Conservation (phyloP, 140 eudicot genomes). For the Flaveria floridana region DNA sequence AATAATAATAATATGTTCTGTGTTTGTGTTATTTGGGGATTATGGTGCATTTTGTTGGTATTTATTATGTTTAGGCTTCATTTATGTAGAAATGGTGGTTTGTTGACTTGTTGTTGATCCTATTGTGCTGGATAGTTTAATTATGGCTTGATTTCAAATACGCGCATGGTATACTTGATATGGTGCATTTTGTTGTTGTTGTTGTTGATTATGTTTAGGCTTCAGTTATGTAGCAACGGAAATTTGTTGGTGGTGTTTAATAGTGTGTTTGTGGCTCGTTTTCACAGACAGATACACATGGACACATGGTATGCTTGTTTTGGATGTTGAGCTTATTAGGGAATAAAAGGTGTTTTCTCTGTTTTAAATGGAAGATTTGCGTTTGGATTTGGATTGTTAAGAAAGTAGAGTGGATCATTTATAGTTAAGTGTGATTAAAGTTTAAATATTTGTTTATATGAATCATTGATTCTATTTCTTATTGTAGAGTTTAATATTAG, state of each 20-base stretch:
- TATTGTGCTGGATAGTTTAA: background rate
- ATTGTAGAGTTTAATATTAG: background rate
- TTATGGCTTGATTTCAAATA: too few relatives aligned
- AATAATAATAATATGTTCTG: background rate
- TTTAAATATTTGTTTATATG: background rate
- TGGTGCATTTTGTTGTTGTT: too few relatives aligned
- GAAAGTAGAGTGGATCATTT: background rate
- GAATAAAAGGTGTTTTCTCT: constrained; percentile 4
- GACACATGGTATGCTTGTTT: background rate
- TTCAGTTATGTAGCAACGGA: background rate
- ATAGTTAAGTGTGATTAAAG: background rate
- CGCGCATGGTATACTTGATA: too few relatives aligned
- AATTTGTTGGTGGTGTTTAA: background rate
- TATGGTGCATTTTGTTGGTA: background rate
- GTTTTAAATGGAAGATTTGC: background rate
- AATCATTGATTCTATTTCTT: background rate
- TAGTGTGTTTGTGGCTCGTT: constrained; percentile 14
- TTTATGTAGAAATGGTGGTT: background rate
- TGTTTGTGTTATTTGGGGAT: background rate
- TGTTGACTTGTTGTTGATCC: background rate
- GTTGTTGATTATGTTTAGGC: too few relatives aligned
- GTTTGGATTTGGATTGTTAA: background rate
- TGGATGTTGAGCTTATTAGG: background rate
- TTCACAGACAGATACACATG: constrained; percentile 20
- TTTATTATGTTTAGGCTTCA: background rate